Evolutionary conservation across 306 rosid genomes (phyloP).

Genomic region (Dryas alaskensis): DNA sequence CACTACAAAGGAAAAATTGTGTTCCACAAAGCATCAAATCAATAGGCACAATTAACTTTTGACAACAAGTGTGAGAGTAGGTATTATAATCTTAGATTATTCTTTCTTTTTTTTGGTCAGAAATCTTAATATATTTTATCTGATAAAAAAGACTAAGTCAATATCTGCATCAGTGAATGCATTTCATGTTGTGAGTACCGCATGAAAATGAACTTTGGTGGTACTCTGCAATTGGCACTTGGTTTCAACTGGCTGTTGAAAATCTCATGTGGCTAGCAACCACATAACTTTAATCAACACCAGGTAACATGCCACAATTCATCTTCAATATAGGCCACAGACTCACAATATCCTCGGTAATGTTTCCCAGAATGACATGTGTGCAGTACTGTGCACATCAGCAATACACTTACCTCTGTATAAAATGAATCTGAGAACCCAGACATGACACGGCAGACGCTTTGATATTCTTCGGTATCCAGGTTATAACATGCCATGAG

Average conservation of each 20-base stretch:
- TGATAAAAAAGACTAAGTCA: not conserved
- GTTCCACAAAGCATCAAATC: not conserved
- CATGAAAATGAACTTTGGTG: not conserved
- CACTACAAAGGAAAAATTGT: not conserved
- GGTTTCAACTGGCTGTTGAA: not conserved
- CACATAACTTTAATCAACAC: not conserved
- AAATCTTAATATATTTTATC: not conserved
- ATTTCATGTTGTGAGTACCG: not conserved
- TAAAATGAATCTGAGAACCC: slow-evolving; percentile 90
- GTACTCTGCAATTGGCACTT: not conserved
- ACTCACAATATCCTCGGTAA: not conserved
- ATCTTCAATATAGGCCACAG: not conserved
- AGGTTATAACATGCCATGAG: slow-evolving; percentile 90
- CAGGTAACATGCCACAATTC: not conserved
- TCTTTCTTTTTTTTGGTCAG: too few relatives aligned
- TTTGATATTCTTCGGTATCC: slow-evolving; percentile 85
- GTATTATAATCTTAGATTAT: not conserved
- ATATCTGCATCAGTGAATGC: not conserved
- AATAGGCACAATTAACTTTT: not conserved
- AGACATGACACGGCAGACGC: slow-evolving; percentile 95
- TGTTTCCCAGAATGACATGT: not conserved
- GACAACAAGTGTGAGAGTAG: not conserved
- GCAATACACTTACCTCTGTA: slow-evolving; percentile 48
- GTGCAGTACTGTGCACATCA: not conserved
- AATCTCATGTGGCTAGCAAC: not conserved